Conservation (phyloP, 306 rosid species). For the Canavalia gladiata region DNA sequence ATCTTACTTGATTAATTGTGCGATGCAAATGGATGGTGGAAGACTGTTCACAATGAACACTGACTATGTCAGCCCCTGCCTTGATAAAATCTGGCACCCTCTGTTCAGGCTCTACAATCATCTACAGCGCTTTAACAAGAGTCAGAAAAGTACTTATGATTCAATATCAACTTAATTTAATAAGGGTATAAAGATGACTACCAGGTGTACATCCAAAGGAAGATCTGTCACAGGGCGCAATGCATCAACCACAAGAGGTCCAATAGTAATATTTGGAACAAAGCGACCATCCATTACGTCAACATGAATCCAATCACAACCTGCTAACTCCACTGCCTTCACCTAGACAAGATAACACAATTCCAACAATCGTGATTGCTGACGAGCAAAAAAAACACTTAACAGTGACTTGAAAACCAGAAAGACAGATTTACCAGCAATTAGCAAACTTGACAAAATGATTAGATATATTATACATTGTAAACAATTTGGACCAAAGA, state of each 20-base stretch:
- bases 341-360: slow-evolving; percentile 65
- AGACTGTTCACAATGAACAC: slow-evolving; percentile 92
- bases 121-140: slow-evolving; percentile 61
- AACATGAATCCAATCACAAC: slow-evolving; percentile 99
- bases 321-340: slow-evolving; percentile 99
- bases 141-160: slow-evolving; percentile 44
- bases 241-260: slow-evolving; percentile 97
- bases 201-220: slow-evolving; percentile 99
- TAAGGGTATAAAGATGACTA: slow-evolving; percentile 52
- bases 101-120: slow-evolving; percentile 98
- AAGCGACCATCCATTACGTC: slow-evolving; percentile 99
- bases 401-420: slow-evolving; percentile 41
- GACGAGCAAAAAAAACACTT: slow-evolving; percentile 39
- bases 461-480: slow-evolving; percentile 23
- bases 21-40: slow-evolving; percentile 99
- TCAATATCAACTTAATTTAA: slow-evolving; percentile 7
- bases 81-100: slow-evolving; percentile 98
- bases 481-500: slow-evolving; percentile 20
- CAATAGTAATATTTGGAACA: slow-evolving; percentile 98
- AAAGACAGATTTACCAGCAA: slow-evolving; percentile 24
- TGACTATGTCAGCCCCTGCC: slow-evolving; percentile 99
- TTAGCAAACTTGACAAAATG: slow-evolving; percentile 28
- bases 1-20: slow-evolving; percentile 74
- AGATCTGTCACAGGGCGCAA: slow-evolving; percentile 98
- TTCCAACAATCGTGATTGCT: slow-evolving; percentile 46